These are phyloP conservation scores for Tricharina praecox DNA, from an alignment of 495 filamentous ascomycete species.

Conservation along the genomic window DNA sequence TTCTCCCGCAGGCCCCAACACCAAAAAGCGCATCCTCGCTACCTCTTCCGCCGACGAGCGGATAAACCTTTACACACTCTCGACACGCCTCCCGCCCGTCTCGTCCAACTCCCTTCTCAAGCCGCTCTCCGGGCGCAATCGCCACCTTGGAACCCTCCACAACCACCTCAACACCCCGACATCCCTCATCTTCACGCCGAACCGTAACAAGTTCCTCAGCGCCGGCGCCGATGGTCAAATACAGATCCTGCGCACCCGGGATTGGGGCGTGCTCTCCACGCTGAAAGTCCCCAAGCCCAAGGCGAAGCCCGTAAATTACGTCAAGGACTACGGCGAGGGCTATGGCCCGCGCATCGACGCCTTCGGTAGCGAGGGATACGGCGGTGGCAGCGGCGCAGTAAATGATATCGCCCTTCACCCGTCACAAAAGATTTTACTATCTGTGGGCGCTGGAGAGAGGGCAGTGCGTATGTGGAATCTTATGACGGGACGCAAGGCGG, in stretches of 20 bases:
- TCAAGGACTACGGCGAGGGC: slow-evolving; percentile 51
- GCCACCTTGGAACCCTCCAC: slow-evolving; percentile 68
- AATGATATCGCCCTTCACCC: slow-evolving; percentile 94
- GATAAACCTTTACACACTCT: slow-evolving; percentile 86
- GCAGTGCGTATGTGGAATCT: slow-evolving; percentile 93
- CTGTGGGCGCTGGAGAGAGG: slow-evolving; percentile 69
- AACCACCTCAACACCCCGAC: slow-evolving; percentile 74
- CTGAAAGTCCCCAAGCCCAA: slow-evolving; percentile 84
- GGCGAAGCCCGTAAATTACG: slow-evolving; percentile 38
- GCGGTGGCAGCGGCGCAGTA: slow-evolving; percentile 69
- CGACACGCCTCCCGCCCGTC: slow-evolving; percentile 44
- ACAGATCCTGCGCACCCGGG: slow-evolving; percentile 65
- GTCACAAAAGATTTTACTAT: slow-evolving; percentile 88
- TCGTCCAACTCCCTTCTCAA: slow-evolving; percentile 35
- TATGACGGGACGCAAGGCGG: slow-evolving; percentile 87
- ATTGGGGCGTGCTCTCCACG: slow-evolving; percentile 77
- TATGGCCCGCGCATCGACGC: slow-evolving; percentile 82
- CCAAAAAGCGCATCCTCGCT: slow-evolving; percentile 61
- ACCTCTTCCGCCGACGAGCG: slow-evolving; percentile 82
- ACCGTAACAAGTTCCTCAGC: slow-evolving; percentile 68
- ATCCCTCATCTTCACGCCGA: slow-evolving; percentile 56
- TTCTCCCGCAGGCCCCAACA: slow-evolving; percentile 44
- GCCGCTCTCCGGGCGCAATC: slow-evolving; percentile 55
- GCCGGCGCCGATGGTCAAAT: slow-evolving; percentile 76
- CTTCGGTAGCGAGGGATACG: slow-evolving; percentile 38